phyloP scores from a whole-genome alignment of 345 rosid genomes.

The Erodium maritimum region DNA sequence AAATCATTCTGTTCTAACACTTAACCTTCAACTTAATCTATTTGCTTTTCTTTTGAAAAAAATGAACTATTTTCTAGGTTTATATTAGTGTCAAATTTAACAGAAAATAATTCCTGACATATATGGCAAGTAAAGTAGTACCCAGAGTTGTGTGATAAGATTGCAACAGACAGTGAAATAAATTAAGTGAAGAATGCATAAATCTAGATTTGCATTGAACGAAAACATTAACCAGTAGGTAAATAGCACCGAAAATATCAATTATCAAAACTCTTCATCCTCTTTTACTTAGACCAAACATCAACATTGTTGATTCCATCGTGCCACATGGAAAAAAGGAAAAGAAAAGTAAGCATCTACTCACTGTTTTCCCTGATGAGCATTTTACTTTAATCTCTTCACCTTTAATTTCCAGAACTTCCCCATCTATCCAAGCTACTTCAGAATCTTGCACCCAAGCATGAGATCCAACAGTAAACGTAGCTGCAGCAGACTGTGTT shows the following conservation, averaged over 20 bases:
- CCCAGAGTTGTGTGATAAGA: neutral
- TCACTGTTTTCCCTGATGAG: slow-evolving; percentile 54
- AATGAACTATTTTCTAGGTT: too few species aligned
- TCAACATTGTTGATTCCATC: too few species aligned
- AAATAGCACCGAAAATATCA: neutral
- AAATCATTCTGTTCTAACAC: too few species aligned
- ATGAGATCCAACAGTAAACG: slow-evolving; percentile 50
- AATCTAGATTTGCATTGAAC: too few species aligned
- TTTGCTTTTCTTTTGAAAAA: too few species aligned
- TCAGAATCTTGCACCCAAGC: slow-evolving; percentile 89
- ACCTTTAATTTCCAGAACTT: slow-evolving; percentile 47
- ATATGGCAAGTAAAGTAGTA: neutral
- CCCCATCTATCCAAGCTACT: slow-evolving; percentile 83
- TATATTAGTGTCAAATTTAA: too few species aligned
- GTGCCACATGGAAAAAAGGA: neutral
- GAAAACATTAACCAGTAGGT: neutral
- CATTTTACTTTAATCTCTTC: slow-evolving; percentile 48
- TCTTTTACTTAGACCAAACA: neutral
- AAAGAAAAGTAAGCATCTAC: slow-evolving; percentile 10
- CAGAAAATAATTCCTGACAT: neutral
- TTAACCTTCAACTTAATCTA: too few species aligned
- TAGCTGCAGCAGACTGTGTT: slow-evolving; percentile 44
- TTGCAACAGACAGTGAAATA: too few species aligned
- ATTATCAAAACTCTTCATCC: neutral
- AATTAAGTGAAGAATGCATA: too few species aligned